A percentile compares a stretch with the other conserved stretches of the same genome.
These are phyloP conservation scores for Phalaenopsis equestris DNA, from an alignment of 106 monocot genomes.

Conservation along the genomic window DNA sequence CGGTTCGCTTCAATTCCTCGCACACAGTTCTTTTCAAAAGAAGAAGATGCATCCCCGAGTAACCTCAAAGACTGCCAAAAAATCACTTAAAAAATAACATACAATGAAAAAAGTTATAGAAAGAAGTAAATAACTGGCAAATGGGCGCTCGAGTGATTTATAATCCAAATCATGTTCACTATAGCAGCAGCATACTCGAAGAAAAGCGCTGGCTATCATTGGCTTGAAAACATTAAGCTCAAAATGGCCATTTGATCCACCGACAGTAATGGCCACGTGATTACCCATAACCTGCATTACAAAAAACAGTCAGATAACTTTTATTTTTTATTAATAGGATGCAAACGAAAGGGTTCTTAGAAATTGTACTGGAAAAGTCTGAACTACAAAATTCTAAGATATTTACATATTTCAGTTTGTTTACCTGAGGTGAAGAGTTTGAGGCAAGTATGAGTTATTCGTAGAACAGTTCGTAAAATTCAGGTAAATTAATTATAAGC, in stretches of 20 bases:
- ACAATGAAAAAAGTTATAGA: not conserved
- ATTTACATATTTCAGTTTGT: too few species aligned
- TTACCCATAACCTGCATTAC: conserved; percentile 89
- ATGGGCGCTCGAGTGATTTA: not conserved
- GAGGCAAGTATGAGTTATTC: too few species aligned
- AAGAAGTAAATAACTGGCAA: not conserved
- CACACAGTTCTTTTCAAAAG: conserved; percentile 98
- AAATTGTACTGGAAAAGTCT: not conserved
- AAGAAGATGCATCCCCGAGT: conserved; percentile 83
- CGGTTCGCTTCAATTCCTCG: conserved; percentile 89
- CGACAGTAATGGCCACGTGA: conserved; percentile 79
- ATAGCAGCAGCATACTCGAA: conserved; percentile 42
- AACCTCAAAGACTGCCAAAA: conserved; percentile 69
- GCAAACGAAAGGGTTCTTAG: not conserved
- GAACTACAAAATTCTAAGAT: not conserved
- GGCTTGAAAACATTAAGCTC: conserved; percentile 97
- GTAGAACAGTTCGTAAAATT: too few species aligned
- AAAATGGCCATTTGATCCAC: conserved; percentile 99
- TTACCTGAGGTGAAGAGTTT: too few species aligned
- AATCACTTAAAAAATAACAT: not conserved
- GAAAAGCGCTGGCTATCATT: conserved; percentile 76
- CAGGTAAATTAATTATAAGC: too few species aligned
- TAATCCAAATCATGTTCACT: not conserved
- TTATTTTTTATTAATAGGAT: not conserved
- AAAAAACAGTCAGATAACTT: not conserved